Base-by-base conservation (phyloP, 768 basidiomycete species). In the Infundibulicybe gibba region DNA sequence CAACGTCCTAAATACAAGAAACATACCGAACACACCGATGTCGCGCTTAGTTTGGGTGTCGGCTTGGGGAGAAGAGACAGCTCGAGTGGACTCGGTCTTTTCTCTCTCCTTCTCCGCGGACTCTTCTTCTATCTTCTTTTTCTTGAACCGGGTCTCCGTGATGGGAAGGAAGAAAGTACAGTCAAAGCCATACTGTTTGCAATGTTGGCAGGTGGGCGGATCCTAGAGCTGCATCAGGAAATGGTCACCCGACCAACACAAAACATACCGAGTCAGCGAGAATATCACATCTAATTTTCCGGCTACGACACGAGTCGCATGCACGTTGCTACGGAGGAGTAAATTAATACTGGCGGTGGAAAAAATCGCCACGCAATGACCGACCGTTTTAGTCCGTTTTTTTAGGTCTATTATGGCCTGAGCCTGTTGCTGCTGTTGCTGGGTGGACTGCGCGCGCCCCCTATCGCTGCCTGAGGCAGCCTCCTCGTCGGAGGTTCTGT, bases 141-240 rank as follows among this genome's bases (percentile, higher is more conserved):
- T 97, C 72, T 97, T 97, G 78, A 97, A 99, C 15, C 97, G 85
- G 0, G 97, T 99, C 66, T 98, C 97, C 9, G 95, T 92, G 56
- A 99, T 99, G 34, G 97, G 97, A 11, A 98, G 81, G 74, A 97
- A 95, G 69, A 94, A 97, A 5, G 94, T 97, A 64, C 95, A 97
- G 53, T 95, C 92, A 55, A 94, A 90, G 38, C 81, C 79, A 58
- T 93, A 92, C 61, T 93, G 90, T 60, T 91, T 90, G 77, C 95
- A 98, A 64, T 97, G 94, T 56, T 93, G 88, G 61, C 94, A 97
- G 41, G 88, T 60, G 14, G 88, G 83, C 0, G 89, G 87, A 2
- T 91, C 87, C 56, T 73, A 42, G 10, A 41, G 40, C 43, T 48
- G n/a, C 47, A 33, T 21, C 12, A 11, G 34, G 31, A 52, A 47